phyloP scores from a whole-genome alignment of 164 flowering plant species.

The Vitis rupestris region DNA sequence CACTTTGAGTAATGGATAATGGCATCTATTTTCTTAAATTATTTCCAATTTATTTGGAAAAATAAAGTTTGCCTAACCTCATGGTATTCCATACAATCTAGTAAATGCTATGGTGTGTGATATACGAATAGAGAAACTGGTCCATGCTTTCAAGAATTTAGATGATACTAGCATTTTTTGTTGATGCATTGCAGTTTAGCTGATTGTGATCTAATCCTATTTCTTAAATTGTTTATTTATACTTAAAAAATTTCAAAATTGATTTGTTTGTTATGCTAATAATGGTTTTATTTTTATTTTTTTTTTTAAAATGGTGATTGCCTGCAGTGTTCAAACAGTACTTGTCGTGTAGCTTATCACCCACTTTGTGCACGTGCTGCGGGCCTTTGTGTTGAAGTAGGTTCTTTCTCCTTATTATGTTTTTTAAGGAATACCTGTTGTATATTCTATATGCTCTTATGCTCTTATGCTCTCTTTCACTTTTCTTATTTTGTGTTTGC shows the following conservation, averaged over 20 bases:
- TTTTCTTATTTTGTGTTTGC: conserved; percentile 8
- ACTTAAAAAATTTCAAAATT: neutral
- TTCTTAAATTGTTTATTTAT: no score
- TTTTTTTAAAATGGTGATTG: neutral
- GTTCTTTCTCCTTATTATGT: conserved; percentile 9
- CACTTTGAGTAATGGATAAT: no score
- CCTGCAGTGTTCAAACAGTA: conserved; percentile 81
- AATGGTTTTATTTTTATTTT: neutral
- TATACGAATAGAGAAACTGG: no score
- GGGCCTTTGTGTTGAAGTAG: conserved; percentile 96
- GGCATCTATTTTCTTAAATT: no score
- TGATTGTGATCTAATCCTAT: no score
- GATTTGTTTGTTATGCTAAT: neutral
- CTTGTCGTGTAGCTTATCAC: conserved; percentile 91
- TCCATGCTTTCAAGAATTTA: no score
- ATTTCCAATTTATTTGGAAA: no score
- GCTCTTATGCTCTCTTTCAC: neutral
- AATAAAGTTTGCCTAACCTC: no score
- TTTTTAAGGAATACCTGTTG: neutral
- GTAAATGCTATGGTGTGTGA: no score
- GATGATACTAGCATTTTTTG: no score
- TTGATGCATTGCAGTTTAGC: no score
- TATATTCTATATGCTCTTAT: neutral
- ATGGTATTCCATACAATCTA: no score
- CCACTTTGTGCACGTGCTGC: conserved; percentile 99